Base-by-base conservation (phyloP, 2,329 filamentous ascomycete genomes). In the Tolypocladium cylindrosporum region DNA sequence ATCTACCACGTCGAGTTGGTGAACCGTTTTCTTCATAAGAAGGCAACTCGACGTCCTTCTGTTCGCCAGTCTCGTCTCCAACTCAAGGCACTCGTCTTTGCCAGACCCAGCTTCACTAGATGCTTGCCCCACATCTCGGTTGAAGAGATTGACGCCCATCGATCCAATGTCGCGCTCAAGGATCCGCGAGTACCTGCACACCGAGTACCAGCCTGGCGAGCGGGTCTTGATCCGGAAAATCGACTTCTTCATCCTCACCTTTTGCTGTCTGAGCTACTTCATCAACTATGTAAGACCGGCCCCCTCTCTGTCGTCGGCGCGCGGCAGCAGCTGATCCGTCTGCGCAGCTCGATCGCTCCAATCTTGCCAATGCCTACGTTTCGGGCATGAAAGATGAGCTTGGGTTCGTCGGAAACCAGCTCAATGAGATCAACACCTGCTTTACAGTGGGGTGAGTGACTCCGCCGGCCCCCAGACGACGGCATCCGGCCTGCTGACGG, bases 201-300 rank as follows among this genome's bases (percentile, higher is more conserved):
- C 59, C 27, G 63, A 70, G 16, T 71, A 74, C 50, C 66, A 68
- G 34, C 72, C 73, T 0, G 72, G 71, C 2, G 75, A 77, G 65
- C 68, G 71, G 39, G 74, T 72, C 59, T 69, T 85, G 37, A 71
- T 86, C 7, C 76, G 74, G 45, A 85, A 83, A 71, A 81, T 85
- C 54, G 83, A 86, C 66, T 85, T 85, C 64, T 86, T 85, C 70
- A 85, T 86, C 63, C 68, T 86, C 51, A 83, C 80, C 0, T 86
- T 86, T 64, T 86, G 83, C 68, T 86, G 83, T 64, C 65, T 86
- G 55, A 79, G 75, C 62, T 83, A 82, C 64, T 78, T 82, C 57
- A 72, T 79, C 63, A 81, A 81, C 64, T 81, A 81, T 61, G 78
- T 79, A 63, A 41, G 77, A 9, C 27, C 7, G 19, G 34, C 5